Evolutionary conservation across 75 land plant genomes (phyloP), one percentile per base, ranked within the genome.

Genomic region (Picea glauca): DNA sequence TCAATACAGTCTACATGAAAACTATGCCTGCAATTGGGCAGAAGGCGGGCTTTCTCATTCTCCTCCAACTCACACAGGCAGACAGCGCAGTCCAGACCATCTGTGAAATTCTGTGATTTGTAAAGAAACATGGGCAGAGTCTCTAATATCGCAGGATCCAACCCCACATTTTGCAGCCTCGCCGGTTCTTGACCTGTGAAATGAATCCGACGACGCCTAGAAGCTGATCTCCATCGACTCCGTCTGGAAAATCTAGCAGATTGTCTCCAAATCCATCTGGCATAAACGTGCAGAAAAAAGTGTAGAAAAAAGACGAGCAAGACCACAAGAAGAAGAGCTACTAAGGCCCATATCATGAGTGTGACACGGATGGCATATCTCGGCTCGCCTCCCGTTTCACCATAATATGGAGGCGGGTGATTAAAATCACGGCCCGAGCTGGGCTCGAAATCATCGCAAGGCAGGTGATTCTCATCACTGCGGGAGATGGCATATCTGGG

Each of bases 1-100:
- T 90, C 91, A 12, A 92, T 88, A 76, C 94, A 92, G 2, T 82
- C 80, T 13, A 78, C 72, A 68, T 92, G 94, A 82, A 92, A 92
- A 30, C n/a, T 58, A 35, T 92, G 94, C 59, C 77, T 70, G 78
- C 94, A 90, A 38, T 80, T 80, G 3, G 90, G 85, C 7, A 92
- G 78, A 23, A 80, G 43, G 73, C 87, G 77, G 13, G 82, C 88
- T 30, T 58, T 70, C 60, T 92, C 92, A 9, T 85, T 79, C 50
- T 79, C 84, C 78, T 85, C 82, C 15, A 92, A 92, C n/a, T 86
- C 92, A 43, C 63, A 54, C 81, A 92, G 76, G 80, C 94, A 92
- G 17, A 92, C 80, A 14, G 88, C 86, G 77, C 94, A 92, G 33
- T 80, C 87, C 58, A 80, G 72, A 0, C 78, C 74, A 9, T 73